A percentile compares a stretch with the other conserved stretches of the same genome.
These are phyloP conservation scores for Malania oleifera DNA, from an alignment of 164 flowering plant genomes.

Conservation along the genomic window DNA sequence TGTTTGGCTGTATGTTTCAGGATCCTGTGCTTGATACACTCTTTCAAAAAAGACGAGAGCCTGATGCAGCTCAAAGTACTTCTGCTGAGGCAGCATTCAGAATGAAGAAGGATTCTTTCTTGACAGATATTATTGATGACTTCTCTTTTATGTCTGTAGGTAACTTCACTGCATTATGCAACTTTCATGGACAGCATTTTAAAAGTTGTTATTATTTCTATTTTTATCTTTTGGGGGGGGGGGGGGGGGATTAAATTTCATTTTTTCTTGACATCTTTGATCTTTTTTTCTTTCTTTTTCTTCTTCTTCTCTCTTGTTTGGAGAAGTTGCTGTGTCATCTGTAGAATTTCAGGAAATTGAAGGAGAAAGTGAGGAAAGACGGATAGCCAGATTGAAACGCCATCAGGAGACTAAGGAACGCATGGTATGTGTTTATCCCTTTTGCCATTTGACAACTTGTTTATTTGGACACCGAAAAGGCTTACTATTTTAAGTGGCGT, in stretches of 20 bases:
- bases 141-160: constrained; percentile 45
- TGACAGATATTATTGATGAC: constrained; percentile 27
- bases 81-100: constrained; percentile 17
- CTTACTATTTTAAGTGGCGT: no score
- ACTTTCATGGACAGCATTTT: neutral
- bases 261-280: no score
- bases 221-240: no score
- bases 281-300: no score
- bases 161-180: constrained; percentile 9
- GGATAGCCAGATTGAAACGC: constrained; percentile 61
- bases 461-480: no score
- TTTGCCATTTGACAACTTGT: neutral
- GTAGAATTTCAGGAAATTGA: constrained; percentile 67
- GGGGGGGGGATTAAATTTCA: no score
- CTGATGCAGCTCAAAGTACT: constrained; percentile 14
- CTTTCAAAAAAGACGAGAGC: constrained; percentile 11
- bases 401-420: constrained; percentile 58
- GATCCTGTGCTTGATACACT: constrained; percentile 24
- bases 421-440: constrained; percentile 37
- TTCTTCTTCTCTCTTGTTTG: constrained; percentile 4
- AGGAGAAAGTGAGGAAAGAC: constrained; percentile 80
- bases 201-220: neutral
- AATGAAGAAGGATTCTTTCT: constrained; percentile 21
- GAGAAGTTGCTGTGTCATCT: constrained; percentile 34
- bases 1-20: constrained; percentile 13